These are phyloP conservation scores for Crucibulum parvulum DNA, from an alignment of 1,284 basidiomycete genomes.

Conservation along the genomic window DNA sequence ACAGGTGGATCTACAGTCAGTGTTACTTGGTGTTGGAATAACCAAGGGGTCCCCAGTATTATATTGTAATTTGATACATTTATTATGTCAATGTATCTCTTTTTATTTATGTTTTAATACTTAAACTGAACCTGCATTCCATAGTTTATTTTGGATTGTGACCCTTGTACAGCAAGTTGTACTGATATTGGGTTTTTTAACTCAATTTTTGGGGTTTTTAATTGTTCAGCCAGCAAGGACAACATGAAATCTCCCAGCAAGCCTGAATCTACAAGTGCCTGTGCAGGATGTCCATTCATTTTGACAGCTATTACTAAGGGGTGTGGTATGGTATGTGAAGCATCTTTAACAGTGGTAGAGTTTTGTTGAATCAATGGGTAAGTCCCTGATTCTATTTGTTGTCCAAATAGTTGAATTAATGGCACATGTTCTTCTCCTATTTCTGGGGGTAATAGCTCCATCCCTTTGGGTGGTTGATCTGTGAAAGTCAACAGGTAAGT, in stretches of 20 bases:
- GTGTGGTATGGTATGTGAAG: slow-evolving; percentile 17
- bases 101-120: slow-evolving; percentile 31
- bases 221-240: slow-evolving; percentile 34
- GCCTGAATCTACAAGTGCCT: slow-evolving; percentile 36
- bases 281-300: slow-evolving; percentile 27
- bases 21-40: slow-evolving; percentile 32
- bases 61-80: slow-evolving; percentile 32
- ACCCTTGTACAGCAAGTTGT: slow-evolving; percentile 21
- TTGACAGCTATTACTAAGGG: slow-evolving; percentile 28
- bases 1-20: slow-evolving; percentile 15
- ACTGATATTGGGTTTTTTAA: slow-evolving; percentile 18
- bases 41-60: slow-evolving; percentile 33
- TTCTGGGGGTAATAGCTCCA: too few species aligned
- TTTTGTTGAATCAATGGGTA: not conserved
- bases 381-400: not conserved
- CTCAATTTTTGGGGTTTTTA: slow-evolving; percentile 23
- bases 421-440: too few species aligned
- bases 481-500: too few species aligned
- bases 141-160: slow-evolving; percentile 11
- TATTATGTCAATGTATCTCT: slow-evolving; percentile 26
- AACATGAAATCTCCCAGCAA: slow-evolving; percentile 44
- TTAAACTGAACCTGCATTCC: slow-evolving; percentile 11
- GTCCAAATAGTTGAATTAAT: too few species aligned
- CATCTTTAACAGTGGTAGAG: not conserved
- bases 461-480: too few species aligned